Evolutionary conservation across 2,329 filamentous ascomycete genomes (phyloP), one percentile per base, ranked within the genome.

Genomic region (Catunica adiposa): DNA sequence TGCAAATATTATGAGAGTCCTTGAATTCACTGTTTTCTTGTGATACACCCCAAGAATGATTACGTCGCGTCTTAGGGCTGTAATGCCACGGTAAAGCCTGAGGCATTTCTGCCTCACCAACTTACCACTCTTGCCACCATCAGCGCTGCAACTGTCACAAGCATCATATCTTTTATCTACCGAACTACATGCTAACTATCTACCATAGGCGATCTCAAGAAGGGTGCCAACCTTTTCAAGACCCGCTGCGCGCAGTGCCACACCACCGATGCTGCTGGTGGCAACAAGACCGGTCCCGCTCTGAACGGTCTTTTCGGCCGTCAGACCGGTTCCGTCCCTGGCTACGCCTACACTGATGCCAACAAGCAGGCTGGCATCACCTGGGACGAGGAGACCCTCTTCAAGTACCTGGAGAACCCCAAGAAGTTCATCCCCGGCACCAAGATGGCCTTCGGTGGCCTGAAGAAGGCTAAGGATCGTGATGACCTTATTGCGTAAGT

Each of bases 341-440:
- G 92, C 63, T 98, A 85, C 82, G 77, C 88, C 69, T 98, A 97
- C 83, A 95, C 92, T 73, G 92, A 98, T 69, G 92, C 90, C 80
- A 98, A 98, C 86, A 97, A 97, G 85, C 76, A 84, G 69, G 94
- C 94, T 79, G 89, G 84, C 67, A 82, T 98, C 65, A 78, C 74
- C 66, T 98, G 92, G 92, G 74, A 88, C 64, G 82, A 95, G 69
- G 71, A 82, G 62, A 85, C 86, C 72, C 80, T 98, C 66, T 97
- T 95, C 75, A 80, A 83, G 64, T 98, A 98, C 83, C 89, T 98
- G 68, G 92, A 98, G 82, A 97, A 97, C 85, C 92, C 92, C 76
- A 98, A 98, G 85, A 97, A 97, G 82, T 98, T 89, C 83, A 96
- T 98, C 63, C 92, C 92, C 65, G 92, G 92, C 65, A 98, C 92